Evolutionary conservation across 805 yeast species (phyloP).

Genomic region (Scheffersomyces spartinae): DNA sequence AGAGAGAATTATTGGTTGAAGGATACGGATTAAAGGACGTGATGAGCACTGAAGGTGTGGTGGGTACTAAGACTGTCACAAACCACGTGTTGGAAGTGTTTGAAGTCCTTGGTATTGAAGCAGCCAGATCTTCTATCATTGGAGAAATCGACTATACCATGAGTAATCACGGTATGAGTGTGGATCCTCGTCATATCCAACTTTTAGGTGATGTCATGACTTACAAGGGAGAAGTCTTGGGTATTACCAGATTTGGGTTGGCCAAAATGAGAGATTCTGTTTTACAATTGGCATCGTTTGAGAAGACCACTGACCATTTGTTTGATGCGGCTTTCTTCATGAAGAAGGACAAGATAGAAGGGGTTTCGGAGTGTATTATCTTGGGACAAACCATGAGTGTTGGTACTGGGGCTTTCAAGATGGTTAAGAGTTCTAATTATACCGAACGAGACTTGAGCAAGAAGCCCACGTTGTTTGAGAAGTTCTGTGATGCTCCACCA

Average conservation of each 20-base stretch:
- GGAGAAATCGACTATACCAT: slow-evolving; percentile 93
- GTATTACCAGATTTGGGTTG: slow-evolving; percentile 95
- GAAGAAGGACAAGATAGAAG: slow-evolving; percentile 93
- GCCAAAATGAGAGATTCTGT: slow-evolving; percentile 99
- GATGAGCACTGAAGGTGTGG: slow-evolving; percentile 95
- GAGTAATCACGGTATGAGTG: slow-evolving; percentile 99
- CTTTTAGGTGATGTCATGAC: slow-evolving; percentile 97
- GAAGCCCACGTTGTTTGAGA: slow-evolving; percentile 38
- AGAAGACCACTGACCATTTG: slow-evolving; percentile 95
- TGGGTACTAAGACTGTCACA: slow-evolving; percentile 77
- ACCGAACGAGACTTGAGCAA: slow-evolving; percentile 28
- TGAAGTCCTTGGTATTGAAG: slow-evolving; percentile 91
- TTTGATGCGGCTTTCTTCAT: slow-evolving; percentile 97
- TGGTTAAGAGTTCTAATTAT: slow-evolving; percentile 49
- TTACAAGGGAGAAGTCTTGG: slow-evolving; percentile 94
- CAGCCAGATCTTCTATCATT: slow-evolving; percentile 88
- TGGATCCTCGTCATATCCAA: slow-evolving; percentile 98
- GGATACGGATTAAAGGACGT: slow-evolving; percentile 95
- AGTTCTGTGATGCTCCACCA: slow-evolving; percentile 17
- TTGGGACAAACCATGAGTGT: slow-evolving; percentile 95
- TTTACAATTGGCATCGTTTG: slow-evolving; percentile 91
- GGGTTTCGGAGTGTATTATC: slow-evolving; percentile 95
- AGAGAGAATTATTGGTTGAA: slow-evolving; percentile 88
- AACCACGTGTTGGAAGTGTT: slow-evolving; percentile 88
- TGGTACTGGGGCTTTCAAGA: slow-evolving; percentile 94